Evolutionary conservation across 2,329 filamentous ascomycete genomes (phyloP), one percentile per base, ranked within the genome.

Genomic region (Chaetothyriales sp.): DNA sequence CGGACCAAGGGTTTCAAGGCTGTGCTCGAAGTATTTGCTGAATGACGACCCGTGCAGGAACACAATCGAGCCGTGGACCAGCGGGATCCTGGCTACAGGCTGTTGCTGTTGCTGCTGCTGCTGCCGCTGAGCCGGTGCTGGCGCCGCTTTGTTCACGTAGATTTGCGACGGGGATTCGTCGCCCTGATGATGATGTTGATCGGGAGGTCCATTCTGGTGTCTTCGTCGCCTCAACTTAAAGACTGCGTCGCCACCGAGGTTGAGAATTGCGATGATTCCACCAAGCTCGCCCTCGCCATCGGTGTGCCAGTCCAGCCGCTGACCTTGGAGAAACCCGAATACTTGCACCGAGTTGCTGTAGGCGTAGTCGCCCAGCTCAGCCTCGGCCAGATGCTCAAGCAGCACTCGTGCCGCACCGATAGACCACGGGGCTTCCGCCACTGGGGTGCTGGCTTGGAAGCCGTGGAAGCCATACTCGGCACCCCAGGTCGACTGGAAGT

Each of bases 231-330:
- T 39, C 32, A 39, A 39, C 32, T 39, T 39, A 12, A 39, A 39
- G 8, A 15, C 69, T 0, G 76, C 73, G 6, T 68, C 67, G 0
- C 66, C 67, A 2, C 77, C 77, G 0, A 80, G 65, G 0, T 73
- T 77, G 46, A 77, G 63, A 0, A 76, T 78, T 0, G 73, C 73
- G 43, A 80, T 76, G 0, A 71, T 75, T 0, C 75, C 72, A 0
- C 77, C 77, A 0, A 80, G 69, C 0, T 71, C 72, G 1, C 55
- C 60, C 61, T 80, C 77, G 19, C 77, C 77, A 49, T 80, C 77
- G 3, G 45, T 32, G 18, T 47, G 45, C 45, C 45, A 47, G 12
- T 32, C 45, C 2, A 47, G 45, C 4, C 28, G 7, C 19, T 26
- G 22, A 10, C 45, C 45, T 18, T 47, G 20, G 6, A 47, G 8